Conservation (phyloP, 2,329 filamentous ascomycete genomes). For the Epichloe gansuensis region DNA sequence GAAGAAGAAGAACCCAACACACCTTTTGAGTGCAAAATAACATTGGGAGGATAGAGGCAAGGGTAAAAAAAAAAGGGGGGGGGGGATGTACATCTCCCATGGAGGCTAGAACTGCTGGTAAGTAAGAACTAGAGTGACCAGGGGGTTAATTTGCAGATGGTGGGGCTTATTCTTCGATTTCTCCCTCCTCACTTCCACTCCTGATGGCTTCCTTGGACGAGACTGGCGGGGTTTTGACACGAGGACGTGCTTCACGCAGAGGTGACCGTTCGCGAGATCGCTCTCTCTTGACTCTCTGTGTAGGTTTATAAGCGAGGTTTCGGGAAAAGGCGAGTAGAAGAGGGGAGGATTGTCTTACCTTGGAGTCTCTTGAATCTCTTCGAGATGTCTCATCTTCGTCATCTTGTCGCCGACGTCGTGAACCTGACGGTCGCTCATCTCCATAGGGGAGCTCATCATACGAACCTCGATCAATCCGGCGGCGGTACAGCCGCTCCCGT, state of each 20-base stretch:
- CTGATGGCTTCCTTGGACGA: slow-evolving; percentile 36
- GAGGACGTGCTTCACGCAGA: slow-evolving; percentile 41
- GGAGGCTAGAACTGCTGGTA: slow-evolving; percentile 3
- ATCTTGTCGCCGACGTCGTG: slow-evolving; percentile 65
- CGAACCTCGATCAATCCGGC: slow-evolving; percentile 61
- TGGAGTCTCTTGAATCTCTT: slow-evolving; percentile 52
- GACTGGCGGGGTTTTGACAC: slow-evolving; percentile 41
- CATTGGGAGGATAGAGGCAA: background rate
- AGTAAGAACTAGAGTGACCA: background rate
- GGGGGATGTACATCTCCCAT: background rate
- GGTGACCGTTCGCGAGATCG: slow-evolving; percentile 48
- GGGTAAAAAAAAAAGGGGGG: background rate
- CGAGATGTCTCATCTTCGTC: slow-evolving; percentile 60
- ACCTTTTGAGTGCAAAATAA: background rate
- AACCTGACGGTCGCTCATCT: slow-evolving; percentile 51
- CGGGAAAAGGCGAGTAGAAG: too few relatives aligned
- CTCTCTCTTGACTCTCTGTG: slow-evolving; percentile 45
- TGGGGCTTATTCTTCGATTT: slow-evolving; percentile 61
- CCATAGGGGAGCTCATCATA: slow-evolving; percentile 88
- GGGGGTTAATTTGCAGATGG: background rate
- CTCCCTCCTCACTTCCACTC: slow-evolving; percentile 85
- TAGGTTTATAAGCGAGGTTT: slow-evolving; percentile 15
- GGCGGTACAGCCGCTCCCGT: slow-evolving; percentile 75
- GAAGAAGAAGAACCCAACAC: background rate
- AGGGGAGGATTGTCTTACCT: slow-evolving; percentile 31